Evolutionary conservation across 2,329 filamentous ascomycete genomes (phyloP).

Genomic region (Curvularia verruculosa): DNA sequence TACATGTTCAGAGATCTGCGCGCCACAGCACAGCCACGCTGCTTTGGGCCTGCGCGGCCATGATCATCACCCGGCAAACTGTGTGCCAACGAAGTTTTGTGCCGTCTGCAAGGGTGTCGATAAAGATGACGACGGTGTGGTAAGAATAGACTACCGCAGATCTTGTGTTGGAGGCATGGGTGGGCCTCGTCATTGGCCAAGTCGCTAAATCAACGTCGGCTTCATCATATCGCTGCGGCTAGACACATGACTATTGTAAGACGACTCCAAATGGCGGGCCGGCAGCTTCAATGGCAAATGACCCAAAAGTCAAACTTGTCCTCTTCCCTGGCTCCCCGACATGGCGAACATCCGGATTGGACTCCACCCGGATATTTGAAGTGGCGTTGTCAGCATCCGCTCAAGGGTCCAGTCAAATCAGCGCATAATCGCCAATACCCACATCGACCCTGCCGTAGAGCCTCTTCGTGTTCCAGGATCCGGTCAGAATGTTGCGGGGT

Average conservation of each 20-base stretch:
- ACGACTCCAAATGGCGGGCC: constrained; percentile 13
- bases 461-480: constrained; percentile 9
- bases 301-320: constrained; percentile 10
- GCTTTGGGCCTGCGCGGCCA: constrained; percentile 15
- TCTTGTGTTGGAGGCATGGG: neutral
- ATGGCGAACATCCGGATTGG: constrained; percentile 28
- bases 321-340: constrained; percentile 15
- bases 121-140: constrained; percentile 7
- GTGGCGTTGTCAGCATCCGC: constrained; percentile 22
- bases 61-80: constrained; percentile 17
- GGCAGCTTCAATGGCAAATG: constrained; percentile 23
- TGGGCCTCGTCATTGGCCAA: neutral
- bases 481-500: constrained; percentile 4
- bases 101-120: constrained; percentile 15
- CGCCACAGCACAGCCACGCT: constrained; percentile 36
- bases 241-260: neutral
- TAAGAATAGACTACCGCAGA: constrained; percentile 12
- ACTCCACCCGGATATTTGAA: constrained; percentile 16
- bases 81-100: constrained; percentile 6
- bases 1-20: constrained; percentile 19
- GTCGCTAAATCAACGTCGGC: neutral
- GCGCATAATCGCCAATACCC: neutral
- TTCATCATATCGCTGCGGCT: neutral
- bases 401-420: constrained; percentile 18
- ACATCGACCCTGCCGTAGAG: constrained; percentile 11